Conservation (phyloP, 331 rosid species). For the Arachis monticola region DNA sequence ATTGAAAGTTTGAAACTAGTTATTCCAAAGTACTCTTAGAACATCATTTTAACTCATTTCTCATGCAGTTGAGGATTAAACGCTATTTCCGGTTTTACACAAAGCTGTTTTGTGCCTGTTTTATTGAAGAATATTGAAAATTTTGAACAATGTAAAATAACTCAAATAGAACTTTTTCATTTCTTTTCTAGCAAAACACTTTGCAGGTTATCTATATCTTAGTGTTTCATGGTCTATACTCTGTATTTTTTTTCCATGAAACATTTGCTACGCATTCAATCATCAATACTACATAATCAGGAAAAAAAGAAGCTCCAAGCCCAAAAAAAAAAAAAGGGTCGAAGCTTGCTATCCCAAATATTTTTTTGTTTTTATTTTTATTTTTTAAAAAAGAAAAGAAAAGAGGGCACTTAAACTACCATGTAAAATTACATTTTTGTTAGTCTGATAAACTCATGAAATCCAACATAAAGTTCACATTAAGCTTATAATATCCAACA, state of each 20-base stretch:
- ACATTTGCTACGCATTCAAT: neutral
- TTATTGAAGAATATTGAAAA: too few species aligned
- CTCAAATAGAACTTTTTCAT: neutral
- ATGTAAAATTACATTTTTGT: too few species aligned
- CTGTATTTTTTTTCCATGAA: too few species aligned
- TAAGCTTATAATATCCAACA: neutral
- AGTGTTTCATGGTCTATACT: neutral
- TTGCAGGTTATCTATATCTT: neutral
- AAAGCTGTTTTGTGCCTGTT: neutral
- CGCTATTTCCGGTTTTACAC: neutral
- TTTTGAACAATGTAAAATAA: neutral
- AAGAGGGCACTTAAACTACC: too few species aligned
- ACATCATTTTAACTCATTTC: neutral
- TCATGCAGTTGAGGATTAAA: neutral
- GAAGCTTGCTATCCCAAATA: too few species aligned
- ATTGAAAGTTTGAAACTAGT: neutral
- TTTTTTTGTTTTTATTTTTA: too few species aligned
- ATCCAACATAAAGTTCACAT: conserved; percentile 19
- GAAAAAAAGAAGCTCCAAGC: neutral
- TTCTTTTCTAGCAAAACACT: neutral
- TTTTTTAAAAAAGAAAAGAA: too few species aligned
- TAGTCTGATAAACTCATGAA: neutral
- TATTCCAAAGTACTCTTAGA: neutral
- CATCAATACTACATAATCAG: neutral
- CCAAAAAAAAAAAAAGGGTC: too few species aligned